Percentiles rank a stretch among this genome's conserved stretches.
phyloP scores from a whole-genome alignment of 805 yeast species.

The Candida loeiensis region DNA sequence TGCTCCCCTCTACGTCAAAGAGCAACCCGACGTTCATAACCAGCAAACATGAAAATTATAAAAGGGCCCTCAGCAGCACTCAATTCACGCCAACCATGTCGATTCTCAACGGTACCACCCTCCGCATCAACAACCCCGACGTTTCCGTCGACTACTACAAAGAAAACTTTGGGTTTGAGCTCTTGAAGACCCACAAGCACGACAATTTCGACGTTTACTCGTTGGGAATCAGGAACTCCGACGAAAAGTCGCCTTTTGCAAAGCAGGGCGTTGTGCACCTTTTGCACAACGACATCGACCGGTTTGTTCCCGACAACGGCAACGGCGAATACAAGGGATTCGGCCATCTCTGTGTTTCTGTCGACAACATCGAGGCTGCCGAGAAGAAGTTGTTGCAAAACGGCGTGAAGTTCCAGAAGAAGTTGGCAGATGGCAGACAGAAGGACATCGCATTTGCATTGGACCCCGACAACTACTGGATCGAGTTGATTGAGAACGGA shows the following conservation, averaged over 20 bases:
- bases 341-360: slow-evolving; percentile 90
- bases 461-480: slow-evolving; percentile 97
- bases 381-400: slow-evolving; percentile 56
- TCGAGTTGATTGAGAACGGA: slow-evolving; percentile 72
- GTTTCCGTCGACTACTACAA: slow-evolving; percentile 70
- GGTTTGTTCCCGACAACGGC: slow-evolving; percentile 68
- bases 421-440: slow-evolving; percentile 85
- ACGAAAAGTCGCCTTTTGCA: not conserved
- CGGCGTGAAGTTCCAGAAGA: slow-evolving; percentile 79
- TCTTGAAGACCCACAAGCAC: slow-evolving; percentile 49
- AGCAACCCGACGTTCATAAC: no score
- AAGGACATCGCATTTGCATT: slow-evolving; percentile 89
- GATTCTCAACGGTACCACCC: slow-evolving; percentile 42
- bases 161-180: slow-evolving; percentile 68
- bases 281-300: slow-evolving; percentile 54
- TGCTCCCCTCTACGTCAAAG: no score
- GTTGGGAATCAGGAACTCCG: slow-evolving; percentile 48
- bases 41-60: not conserved
- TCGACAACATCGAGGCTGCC: slow-evolving; percentile 65
- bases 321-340: slow-evolving; percentile 85
- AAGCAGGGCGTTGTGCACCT: slow-evolving; percentile 72
- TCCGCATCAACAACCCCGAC: slow-evolving; percentile 80
- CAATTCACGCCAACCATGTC: not conserved
- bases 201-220: slow-evolving; percentile 67
- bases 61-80: not conserved